Conservation (phyloP, 148 eudicot species). For the Euryodendron excelsum region DNA sequence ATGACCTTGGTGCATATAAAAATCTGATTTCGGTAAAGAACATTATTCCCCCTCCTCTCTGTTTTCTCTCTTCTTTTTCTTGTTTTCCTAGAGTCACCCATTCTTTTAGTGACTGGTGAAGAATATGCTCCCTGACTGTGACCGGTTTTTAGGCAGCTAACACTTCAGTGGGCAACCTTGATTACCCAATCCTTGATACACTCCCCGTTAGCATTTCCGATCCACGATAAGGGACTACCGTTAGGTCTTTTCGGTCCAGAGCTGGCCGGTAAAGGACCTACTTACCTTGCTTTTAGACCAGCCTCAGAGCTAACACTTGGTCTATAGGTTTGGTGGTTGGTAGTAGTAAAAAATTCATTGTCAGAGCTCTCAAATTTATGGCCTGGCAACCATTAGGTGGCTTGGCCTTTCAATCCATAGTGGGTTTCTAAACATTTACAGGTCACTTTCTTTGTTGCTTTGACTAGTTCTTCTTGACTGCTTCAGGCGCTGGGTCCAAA, state of each 20-base stretch:
- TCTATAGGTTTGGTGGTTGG: too few relatives aligned
- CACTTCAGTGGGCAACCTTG: too few relatives aligned
- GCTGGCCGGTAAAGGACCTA: too few relatives aligned
- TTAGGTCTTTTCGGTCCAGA: too few relatives aligned
- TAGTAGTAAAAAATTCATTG: neutral
- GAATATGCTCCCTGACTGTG: neutral
- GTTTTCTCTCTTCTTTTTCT: constrained; percentile 10
- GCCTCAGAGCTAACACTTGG: too few relatives aligned
- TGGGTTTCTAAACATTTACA: neutral
- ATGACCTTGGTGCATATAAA: constrained; percentile 82
- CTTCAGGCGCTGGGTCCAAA: constrained; percentile 84
- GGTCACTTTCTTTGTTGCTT: neutral
- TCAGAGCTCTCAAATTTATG: neutral
- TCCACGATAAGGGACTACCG: too few relatives aligned
- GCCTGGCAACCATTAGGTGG: neutral
- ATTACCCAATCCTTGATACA: too few relatives aligned
- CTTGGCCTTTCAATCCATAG: neutral
- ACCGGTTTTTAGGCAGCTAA: too few relatives aligned
- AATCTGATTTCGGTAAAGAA: constrained; percentile 67
- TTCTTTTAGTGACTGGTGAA: neutral
- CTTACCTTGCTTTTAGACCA: too few relatives aligned
- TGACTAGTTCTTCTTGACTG: constrained; percentile 9
- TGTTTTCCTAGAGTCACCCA: neutral
- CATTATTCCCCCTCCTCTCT: too few relatives aligned
- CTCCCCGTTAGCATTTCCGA: too few relatives aligned